phyloP scores from a whole-genome alignment of 192 early-diverging fungal genomes.

The Backusella parvicylindrica region DNA sequence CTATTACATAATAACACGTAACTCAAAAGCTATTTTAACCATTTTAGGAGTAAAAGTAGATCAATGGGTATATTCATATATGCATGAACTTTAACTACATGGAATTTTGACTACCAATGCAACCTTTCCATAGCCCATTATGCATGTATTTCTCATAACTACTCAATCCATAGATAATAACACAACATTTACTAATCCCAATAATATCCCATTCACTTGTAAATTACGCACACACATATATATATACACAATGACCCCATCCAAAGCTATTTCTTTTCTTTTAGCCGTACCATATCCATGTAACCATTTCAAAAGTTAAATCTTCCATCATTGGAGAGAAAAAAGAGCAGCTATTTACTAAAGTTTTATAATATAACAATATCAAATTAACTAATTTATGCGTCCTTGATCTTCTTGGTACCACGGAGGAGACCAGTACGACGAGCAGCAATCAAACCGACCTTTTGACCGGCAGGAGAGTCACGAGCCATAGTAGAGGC shows the following conservation, averaged over 20 bases:
- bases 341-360: slow-evolving; percentile 1
- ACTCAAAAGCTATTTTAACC: not conserved
- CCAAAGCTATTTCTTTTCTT: not conserved
- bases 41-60: not conserved
- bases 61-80: not conserved
- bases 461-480: slow-evolving; percentile 97
- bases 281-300: not conserved
- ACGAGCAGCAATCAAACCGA: slow-evolving; percentile 50
- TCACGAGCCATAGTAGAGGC: slow-evolving; percentile 91
- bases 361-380: slow-evolving; percentile 66
- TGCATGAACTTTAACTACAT: not conserved
- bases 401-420: slow-evolving; percentile 93
- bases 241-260: too few species aligned
- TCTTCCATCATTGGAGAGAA: not conserved
- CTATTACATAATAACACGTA: not conserved
- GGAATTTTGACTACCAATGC: not conserved
- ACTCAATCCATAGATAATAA: too few species aligned
- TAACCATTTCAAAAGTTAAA: not conserved
- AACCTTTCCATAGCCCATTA: not conserved
- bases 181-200: not conserved
- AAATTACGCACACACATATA: too few species aligned
- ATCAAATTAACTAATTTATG: slow-evolving; percentile 9
- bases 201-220: not conserved
- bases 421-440: slow-evolving; percentile 99
- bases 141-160: not conserved